Conservation (phyloP, 169 alveolate species). For the Theileria orientalis region DNA sequence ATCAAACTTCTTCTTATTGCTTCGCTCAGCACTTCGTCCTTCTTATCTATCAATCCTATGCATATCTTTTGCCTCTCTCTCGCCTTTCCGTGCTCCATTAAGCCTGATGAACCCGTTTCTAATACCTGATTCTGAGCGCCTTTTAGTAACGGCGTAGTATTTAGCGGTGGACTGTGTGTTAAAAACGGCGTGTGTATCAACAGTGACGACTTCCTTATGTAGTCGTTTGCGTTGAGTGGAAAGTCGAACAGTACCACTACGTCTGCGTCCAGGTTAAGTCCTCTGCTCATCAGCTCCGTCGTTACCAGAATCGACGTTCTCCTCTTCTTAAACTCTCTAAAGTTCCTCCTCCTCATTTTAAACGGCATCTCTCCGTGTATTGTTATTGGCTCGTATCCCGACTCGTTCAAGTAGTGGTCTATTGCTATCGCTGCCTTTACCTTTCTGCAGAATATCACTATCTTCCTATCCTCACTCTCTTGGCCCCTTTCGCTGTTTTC, state of each 20-base stretch:
- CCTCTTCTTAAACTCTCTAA: constrained; percentile 11
- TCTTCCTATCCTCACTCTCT: constrained; percentile 23
- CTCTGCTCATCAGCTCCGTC: constrained; percentile 57
- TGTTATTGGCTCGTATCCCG: constrained; percentile 53
- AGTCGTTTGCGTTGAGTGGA: constrained; percentile 55
- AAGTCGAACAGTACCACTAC: constrained; percentile 58
- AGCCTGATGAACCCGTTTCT: neutral
- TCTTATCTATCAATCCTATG: constrained; percentile 40
- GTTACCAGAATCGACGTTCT: constrained; percentile 41
- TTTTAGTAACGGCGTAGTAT: constrained; percentile 31
- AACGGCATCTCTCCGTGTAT: constrained; percentile 61
- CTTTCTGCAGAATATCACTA: constrained; percentile 48
- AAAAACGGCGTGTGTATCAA: constrained; percentile 13
- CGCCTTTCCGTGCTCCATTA: neutral
- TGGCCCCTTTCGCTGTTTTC: neutral
- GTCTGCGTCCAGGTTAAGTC: constrained; percentile 56
- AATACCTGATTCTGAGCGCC: neutral
- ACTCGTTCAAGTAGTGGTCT: constrained; percentile 47
- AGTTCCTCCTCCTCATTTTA: constrained; percentile 34
- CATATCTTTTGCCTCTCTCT: neutral
- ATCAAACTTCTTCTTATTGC: constrained; percentile 54
- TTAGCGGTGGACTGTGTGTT: neutral
- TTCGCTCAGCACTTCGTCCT: constrained; percentile 36
- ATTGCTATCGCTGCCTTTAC: constrained; percentile 53
- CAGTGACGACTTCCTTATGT: constrained; percentile 43